Evolutionary conservation across 441 rosid species (phyloP), one percentile per base, ranked within the genome.

Genomic region (Euphorbia corollata): DNA sequence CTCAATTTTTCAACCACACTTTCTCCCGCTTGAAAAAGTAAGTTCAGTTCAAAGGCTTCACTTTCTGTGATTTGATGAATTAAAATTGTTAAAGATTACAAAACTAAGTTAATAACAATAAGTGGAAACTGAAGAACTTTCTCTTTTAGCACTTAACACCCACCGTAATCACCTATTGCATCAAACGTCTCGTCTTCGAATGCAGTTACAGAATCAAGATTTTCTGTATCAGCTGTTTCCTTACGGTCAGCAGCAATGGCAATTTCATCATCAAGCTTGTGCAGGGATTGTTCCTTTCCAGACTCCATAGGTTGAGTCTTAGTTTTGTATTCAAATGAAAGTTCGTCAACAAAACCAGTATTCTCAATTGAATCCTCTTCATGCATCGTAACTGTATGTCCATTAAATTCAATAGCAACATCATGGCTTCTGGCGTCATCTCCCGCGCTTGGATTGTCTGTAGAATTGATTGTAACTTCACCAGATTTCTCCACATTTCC

Each of bases 151-250:
- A 20, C 41, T 32, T 22, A 68, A 51, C 27, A 72, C 72, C 61
- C 43, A 74, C 77, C 77, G 56, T 61, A 68, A 61, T 47, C 67
- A 57, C 24, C 15, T 34, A 57, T 47, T 57, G 68, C 32, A 64
- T 74, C 62, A 56, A 41, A 11, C 4, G 34, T 27, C 47, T 53
- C 8, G 45, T 59, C 57, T 67, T 60, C 41, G 57, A 67, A 11
- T 57, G 64, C 27, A 73, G 64, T 58, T 41, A 39, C 48, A 27
- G 6, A 45, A 15, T 51, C 47, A 18, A 39, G 20, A 15, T 43
- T 55, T 50, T 66, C 61, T n/a, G 45, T 19, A 22, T 64, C 32
- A 27, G 32, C 57, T 8, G 13, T 39, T 39, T 39, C 45, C 45
- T 39, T 39, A 39, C 4, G 12, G 12, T 39, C 12, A 39, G 45